Conservation (phyloP, 2,329 filamentous ascomycete genomes). For the Xylariaceae sp. region DNA sequence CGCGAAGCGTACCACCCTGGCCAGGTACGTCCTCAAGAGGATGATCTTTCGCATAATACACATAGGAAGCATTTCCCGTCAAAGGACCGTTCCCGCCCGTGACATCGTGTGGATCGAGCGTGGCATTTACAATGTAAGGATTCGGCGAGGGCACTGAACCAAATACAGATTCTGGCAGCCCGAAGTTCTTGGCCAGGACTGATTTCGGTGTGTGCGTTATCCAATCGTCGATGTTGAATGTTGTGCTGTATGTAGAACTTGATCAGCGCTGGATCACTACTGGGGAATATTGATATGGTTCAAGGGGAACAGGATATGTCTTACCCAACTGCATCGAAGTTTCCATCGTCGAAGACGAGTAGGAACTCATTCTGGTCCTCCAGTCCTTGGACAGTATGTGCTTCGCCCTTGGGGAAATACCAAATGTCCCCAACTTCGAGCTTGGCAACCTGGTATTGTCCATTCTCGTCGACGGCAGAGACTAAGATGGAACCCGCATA, state of each 20-base stretch:
- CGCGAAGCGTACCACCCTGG: slow-evolving; percentile 59
- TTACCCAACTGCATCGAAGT: slow-evolving; percentile 62
- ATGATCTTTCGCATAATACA: slow-evolving; percentile 59
- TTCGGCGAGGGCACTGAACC: slow-evolving; percentile 54
- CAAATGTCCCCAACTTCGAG: slow-evolving; percentile 63
- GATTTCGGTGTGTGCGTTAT: slow-evolving; percentile 62
- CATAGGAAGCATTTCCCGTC: slow-evolving; percentile 58
- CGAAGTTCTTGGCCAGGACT: slow-evolving; percentile 68
- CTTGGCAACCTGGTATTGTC: slow-evolving; percentile 52
- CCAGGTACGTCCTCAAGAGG: slow-evolving; percentile 56
- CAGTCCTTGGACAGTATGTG: slow-evolving; percentile 63
- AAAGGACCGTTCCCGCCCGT: slow-evolving; percentile 46
- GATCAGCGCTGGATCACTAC: no score
- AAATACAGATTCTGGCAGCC: slow-evolving; percentile 59
- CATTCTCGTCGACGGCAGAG: slow-evolving; percentile 61
- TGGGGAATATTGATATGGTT: no score
- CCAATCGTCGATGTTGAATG: slow-evolving; percentile 72
- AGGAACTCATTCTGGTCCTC: slow-evolving; percentile 67
- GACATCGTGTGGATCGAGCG: slow-evolving; percentile 47
- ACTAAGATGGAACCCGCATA: slow-evolving; percentile 54
- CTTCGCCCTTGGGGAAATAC: slow-evolving; percentile 66
- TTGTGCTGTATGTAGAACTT: slow-evolving; percentile 48
- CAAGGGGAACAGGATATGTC: not conserved
- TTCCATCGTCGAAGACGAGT: slow-evolving; percentile 63
- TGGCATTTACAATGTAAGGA: slow-evolving; percentile 62